A percentile compares a stretch with the other conserved stretches of the same genome.
These are phyloP conservation scores for Xerocomellus chrysenteron DNA, from an alignment of 768 basidiomycete genomes.

Conservation along the genomic window DNA sequence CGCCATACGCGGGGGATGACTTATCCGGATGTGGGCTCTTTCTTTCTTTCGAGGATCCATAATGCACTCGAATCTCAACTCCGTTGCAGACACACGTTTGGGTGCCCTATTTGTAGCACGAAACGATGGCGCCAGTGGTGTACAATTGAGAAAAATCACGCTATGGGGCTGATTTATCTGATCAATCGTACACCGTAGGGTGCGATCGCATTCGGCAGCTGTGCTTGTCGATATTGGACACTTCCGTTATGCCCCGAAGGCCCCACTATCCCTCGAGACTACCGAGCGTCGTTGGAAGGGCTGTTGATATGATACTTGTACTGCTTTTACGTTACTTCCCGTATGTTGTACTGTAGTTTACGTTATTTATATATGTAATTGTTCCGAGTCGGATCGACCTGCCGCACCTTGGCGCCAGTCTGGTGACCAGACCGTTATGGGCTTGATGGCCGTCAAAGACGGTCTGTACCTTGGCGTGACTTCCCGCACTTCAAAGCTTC, in stretches of 20 bases:
- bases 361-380: conserved; percentile 5
- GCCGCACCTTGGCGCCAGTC: background rate
- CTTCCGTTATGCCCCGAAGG: background rate
- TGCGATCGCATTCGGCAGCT: background rate
- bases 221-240: background rate
- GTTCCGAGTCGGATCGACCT: background rate
- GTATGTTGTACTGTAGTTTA: background rate
- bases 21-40: conserved; percentile 33
- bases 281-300: background rate
- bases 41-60: background rate
- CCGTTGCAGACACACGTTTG: conserved; percentile 36
- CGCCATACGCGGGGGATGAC: conserved; percentile 30
- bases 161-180: conserved; percentile 37
- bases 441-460: too few relatives aligned
- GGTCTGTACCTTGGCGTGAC: background rate
- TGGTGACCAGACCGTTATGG: too few relatives aligned
- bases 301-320: background rate
- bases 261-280: background rate
- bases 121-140: conserved; percentile 24
- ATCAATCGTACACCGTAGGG: background rate
- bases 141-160: conserved; percentile 41
- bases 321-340: background rate
- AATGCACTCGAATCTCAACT: background rate
- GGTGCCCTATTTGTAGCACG: conserved; percentile 42
- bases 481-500: background rate